Evolutionary conservation across 306 rosid species (phyloP).

Genomic region (Cyclanthera cordifolia): DNA sequence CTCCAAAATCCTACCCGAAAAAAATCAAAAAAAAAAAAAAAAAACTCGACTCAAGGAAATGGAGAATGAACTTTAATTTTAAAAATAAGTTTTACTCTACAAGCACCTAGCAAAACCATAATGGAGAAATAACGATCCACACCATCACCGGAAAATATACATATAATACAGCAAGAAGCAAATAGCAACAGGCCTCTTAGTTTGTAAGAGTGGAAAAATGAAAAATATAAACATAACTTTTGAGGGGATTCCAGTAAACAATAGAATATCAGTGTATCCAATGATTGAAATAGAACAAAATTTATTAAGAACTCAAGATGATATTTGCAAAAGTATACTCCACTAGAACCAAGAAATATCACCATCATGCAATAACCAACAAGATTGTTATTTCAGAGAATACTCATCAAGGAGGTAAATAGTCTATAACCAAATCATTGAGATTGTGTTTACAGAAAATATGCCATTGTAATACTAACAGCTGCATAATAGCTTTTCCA

Average conservation of each 20-base stretch:
- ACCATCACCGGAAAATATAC: background rate
- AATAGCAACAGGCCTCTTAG: background rate
- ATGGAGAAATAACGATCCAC: background rate
- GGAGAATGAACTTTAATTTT: background rate
- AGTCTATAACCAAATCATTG: background rate
- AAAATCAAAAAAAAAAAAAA: no score
- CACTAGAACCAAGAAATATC: background rate
- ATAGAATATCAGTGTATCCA: background rate
- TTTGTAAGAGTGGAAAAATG: background rate
- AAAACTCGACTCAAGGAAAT: background rate
- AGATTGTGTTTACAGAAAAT: background rate
- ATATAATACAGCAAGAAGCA: background rate
- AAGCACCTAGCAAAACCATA: background rate
- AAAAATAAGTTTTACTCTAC: background rate
- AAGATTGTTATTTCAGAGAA: background rate
- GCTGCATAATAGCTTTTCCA: background rate
- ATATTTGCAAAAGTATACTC: background rate
- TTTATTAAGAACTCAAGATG: background rate
- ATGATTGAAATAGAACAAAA: background rate
- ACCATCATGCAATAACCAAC: background rate
- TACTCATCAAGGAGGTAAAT: background rate
- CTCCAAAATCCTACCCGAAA: background rate
- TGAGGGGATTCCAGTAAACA: background rate
- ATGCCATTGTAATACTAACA: background rate
- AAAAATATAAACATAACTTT: background rate